phyloP scores from a whole-genome alignment of 2,329 filamentous ascomycete genomes.

The Ceratocystis papillata region DNA sequence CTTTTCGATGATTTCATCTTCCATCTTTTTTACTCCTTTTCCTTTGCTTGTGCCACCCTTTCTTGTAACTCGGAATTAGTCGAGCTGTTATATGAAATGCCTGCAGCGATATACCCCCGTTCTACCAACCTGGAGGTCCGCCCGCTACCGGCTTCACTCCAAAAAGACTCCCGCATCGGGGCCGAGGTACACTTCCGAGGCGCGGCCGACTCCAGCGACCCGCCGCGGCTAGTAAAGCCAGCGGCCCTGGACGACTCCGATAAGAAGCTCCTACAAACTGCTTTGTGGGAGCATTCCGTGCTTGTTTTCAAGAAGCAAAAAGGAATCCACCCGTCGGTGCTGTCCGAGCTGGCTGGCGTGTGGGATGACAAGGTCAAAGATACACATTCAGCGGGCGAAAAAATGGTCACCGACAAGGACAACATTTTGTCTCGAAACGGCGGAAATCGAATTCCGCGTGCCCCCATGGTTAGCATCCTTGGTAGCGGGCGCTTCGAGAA shows the following conservation, averaged over 20 bases:
- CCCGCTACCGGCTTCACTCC: conserved; percentile 12
- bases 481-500: conserved; percentile 21
- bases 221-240: not conserved
- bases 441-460: conserved; percentile 21
- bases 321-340: conserved; percentile 19
- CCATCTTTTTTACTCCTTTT: conserved; percentile 3
- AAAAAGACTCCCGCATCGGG: conserved; percentile 23
- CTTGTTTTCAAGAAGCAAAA: conserved; percentile 22
- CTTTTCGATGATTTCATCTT: not conserved
- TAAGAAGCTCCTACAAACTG: conserved; percentile 17
- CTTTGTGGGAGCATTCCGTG: conserved; percentile 21
- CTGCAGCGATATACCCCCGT: conserved; percentile 14
- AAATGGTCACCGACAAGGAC: conserved; percentile 24
- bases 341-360: conserved; percentile 19
- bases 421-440: conserved; percentile 22
- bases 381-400: conserved; percentile 23
- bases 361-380: conserved; percentile 24
- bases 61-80: not conserved
- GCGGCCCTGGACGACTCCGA: conserved; percentile 18
- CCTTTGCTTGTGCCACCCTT: not conserved
- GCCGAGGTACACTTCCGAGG: conserved; percentile 19
- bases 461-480: conserved; percentile 22
- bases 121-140: conserved; percentile 23
- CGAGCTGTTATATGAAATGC: conserved; percentile 3
- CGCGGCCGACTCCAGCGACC: not conserved